Conservation (phyloP, 1,284 basidiomycete species). For the Termitomyces sp. region DNA sequence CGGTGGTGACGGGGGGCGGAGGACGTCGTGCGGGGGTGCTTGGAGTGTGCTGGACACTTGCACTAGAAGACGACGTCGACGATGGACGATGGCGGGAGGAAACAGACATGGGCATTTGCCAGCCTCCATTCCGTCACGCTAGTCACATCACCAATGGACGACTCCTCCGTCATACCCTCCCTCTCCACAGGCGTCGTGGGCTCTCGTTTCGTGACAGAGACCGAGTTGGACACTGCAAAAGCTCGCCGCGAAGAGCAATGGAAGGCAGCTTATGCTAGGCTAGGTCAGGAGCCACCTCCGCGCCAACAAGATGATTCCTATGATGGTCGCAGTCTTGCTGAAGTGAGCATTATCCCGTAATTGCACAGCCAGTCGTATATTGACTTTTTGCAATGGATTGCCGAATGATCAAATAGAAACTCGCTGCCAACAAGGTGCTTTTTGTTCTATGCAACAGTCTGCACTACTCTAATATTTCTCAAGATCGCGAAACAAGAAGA, state of each 20-base stretch:
- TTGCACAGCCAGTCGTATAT: constrained; percentile 21
- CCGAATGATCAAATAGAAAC: constrained; percentile 53
- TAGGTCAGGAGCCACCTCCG: constrained; percentile 86
- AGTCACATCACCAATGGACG: constrained; percentile 37
- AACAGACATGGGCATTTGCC: constrained; percentile 12
- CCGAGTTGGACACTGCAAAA: constrained; percentile 76
- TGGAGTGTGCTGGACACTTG: constrained; percentile 36
- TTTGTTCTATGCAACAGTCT: constrained; percentile 11
- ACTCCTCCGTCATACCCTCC: constrained; percentile 52
- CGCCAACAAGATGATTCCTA: constrained; percentile 70
- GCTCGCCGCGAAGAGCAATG: constrained; percentile 79
- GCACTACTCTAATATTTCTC: constrained; percentile 19
- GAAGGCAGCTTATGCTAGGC: constrained; percentile 85
- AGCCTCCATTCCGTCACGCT: constrained; percentile 6
- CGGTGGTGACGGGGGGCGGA: constrained; percentile 42
- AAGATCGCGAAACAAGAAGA: constrained; percentile 88
- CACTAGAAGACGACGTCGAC: constrained; percentile 10
- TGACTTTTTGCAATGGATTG: constrained; percentile 36
- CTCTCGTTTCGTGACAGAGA: constrained; percentile 75
- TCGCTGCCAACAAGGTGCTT: constrained; percentile 74
- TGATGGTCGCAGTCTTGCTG: constrained; percentile 86
- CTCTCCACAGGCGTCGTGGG: constrained; percentile 63
- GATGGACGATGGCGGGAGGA: constrained; percentile 15
- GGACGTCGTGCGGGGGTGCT: constrained; percentile 29
- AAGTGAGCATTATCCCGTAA: constrained; percentile 51